Evolutionary conservation across 2,329 filamentous ascomycete genomes (phyloP).

Genomic region (Xylaria sp.): DNA sequence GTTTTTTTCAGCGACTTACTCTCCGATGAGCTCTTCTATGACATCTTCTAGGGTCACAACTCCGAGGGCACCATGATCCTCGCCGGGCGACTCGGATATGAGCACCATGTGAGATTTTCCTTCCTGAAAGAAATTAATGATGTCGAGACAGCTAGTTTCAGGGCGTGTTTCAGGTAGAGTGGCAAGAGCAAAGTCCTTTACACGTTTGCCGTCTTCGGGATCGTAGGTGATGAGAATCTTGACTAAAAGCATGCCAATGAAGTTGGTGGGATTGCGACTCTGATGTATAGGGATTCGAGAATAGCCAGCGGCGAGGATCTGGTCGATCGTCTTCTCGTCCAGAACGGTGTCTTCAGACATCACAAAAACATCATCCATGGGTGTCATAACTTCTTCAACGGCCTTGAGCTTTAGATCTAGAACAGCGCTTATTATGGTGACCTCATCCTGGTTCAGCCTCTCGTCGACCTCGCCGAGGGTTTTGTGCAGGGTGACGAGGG

Average conservation of each 20-base stretch:
- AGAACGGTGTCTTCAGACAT: conserved; percentile 94
- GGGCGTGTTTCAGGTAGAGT: conserved; percentile 94
- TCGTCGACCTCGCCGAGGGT: conserved; percentile 86
- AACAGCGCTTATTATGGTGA: conserved; percentile 97
- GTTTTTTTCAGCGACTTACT: conserved; percentile 63
- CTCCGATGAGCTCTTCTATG: conserved; percentile 97
- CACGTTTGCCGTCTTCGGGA: conserved; percentile 85
- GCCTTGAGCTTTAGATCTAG: conserved; percentile 95
- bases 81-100: conserved; percentile 88
- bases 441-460: conserved; percentile 93
- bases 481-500: conserved; percentile 91
- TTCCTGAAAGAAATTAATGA: conserved; percentile 99
- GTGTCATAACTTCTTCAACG: conserved; percentile 96
- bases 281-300: conserved; percentile 95
- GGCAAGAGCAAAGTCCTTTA: conserved; percentile 89
- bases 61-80: conserved; percentile 85
- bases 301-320: conserved; percentile 90
- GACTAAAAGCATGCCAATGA: conserved; percentile 96
- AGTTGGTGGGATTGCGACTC: conserved; percentile 81
- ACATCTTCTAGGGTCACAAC: conserved; percentile 97
- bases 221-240: conserved; percentile 99
- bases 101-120: conserved; percentile 99
- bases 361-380: conserved; percentile 95
- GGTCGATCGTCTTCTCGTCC: conserved; percentile 93
- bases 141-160: conserved; percentile 95